Conservation (phyloP, 2,329 filamentous ascomycete species). For the Diaporthe capsici region DNA sequence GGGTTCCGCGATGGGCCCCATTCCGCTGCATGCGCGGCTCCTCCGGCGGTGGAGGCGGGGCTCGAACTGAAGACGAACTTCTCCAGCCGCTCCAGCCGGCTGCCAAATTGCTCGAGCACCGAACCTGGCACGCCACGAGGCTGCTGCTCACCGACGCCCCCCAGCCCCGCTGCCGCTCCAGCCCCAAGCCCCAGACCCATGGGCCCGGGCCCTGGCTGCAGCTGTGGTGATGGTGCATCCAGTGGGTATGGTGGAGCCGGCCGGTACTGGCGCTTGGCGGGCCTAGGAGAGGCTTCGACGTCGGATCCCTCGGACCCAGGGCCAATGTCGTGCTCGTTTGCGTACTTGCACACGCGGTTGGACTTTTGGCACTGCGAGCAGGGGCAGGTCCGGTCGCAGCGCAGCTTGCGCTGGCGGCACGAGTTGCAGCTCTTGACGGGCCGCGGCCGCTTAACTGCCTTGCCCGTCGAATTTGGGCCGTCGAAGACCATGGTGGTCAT, state of each 20-base stretch:
- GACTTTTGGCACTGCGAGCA: slow-evolving; percentile 72
- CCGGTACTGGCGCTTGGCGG: slow-evolving; percentile 53
- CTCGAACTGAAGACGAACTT: slow-evolving; percentile 56
- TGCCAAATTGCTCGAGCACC: slow-evolving; percentile 62
- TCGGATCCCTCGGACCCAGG: slow-evolving; percentile 61
- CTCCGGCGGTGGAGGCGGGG: slow-evolving; percentile 38
- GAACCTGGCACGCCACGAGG: slow-evolving; percentile 43
- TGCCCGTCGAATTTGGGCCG: slow-evolving; percentile 38
- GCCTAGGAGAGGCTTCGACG: slow-evolving; percentile 44
- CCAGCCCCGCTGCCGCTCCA: slow-evolving; percentile 1
- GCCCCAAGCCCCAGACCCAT: slow-evolving; percentile 2
- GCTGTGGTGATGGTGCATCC: slow-evolving; percentile 32
- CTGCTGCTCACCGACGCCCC: slow-evolving; percentile 40
- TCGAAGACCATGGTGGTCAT: slow-evolving; percentile 44
- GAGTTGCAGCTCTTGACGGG: slow-evolving; percentile 71
- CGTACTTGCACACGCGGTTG: slow-evolving; percentile 67
- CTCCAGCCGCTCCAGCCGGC: slow-evolving; percentile 68
- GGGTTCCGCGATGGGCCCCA: slow-evolving; percentile 31
- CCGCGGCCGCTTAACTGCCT: slow-evolving; percentile 66
- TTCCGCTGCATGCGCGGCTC: slow-evolving; percentile 23
- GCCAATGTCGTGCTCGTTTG: slow-evolving; percentile 63
- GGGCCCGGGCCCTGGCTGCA: slow-evolving; percentile 19
- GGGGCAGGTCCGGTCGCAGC: slow-evolving; percentile 68
- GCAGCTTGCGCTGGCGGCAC: slow-evolving; percentile 70
- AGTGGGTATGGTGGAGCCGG: slow-evolving; percentile 32